Base-by-base conservation (phyloP, 495 filamentous ascomycete species). In the Penicillium cataractarum region DNA sequence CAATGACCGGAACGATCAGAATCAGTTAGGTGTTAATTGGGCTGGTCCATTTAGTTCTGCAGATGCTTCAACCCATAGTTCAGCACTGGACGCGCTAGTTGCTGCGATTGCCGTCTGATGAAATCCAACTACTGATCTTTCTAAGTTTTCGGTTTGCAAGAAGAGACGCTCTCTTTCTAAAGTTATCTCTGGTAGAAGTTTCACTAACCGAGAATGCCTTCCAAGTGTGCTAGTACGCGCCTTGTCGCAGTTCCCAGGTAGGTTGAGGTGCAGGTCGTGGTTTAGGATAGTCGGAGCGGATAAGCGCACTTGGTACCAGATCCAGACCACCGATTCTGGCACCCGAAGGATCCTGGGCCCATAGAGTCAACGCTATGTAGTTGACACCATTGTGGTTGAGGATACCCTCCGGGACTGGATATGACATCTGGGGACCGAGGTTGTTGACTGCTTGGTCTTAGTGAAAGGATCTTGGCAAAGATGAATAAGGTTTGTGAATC, bases 31-130 rank as follows among this genome's bases (percentile, higher is more conserved):
- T 39, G 74, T 85, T 10, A 74, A 76, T 54, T 90, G 89, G 89
- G 67, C 80, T 39, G 85, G 89, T 1, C 86, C 87, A 8, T 80
- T 79, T 22, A 64, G 60, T 10, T 49, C 65, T 7, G 79, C 77
- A 2, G 80, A 77, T 60, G 80, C 84, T 6, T 82, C 86, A 9
- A 88, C 84, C 24, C 90, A 93, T 33, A 84, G 84, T 62, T 87
- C 86, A 4, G 89, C 87, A 0, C 73, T 90, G 71, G 90, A 92
- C 72, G 84, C 85, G 27, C 66, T 93, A 31, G 85, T 93, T 35
- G 90, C 87, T 15, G 90, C 87, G 6, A 76, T 84, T 60, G 79
- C 73, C 27, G 69, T 81, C 42, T 48, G 31, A 56, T 48, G 27
- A 2, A 3, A 31, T 53, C 17, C 22, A 15, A 5, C 24, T 48